Conservation (phyloP, 306 rosid species). For the Castanea sativa region DNA sequence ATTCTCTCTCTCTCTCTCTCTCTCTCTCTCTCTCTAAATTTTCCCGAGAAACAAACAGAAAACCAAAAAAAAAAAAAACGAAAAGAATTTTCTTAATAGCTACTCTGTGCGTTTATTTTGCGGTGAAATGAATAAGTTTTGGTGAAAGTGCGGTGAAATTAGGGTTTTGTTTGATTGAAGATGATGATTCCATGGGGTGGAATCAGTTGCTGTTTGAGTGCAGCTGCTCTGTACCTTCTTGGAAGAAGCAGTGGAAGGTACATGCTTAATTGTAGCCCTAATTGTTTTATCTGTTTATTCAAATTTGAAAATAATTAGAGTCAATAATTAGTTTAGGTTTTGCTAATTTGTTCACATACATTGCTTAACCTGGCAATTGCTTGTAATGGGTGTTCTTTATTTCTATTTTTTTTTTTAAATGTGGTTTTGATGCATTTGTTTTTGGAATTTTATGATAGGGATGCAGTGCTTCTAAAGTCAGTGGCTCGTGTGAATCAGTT, state of each 20-base stretch:
- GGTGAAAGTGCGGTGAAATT: constrained; percentile 11
- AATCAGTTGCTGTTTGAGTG: constrained; percentile 89
- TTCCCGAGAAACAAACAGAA: constrained; percentile 1
- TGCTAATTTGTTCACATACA: neutral
- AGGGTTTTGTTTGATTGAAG: constrained; percentile 24
- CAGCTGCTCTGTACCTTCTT: constrained; percentile 92
- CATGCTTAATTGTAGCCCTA: neutral
- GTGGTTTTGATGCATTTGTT: neutral
- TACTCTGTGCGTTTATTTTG: neutral
- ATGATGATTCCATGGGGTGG: constrained; percentile 94
- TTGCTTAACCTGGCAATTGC: neutral
- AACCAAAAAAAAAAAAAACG: neutral
- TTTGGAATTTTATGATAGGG: constrained; percentile 46
- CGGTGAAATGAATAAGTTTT: neutral
- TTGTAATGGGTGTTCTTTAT: neutral
- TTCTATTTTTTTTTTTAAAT: neutral
- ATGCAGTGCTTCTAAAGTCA: constrained; percentile 75
- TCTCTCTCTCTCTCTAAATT: neutral
- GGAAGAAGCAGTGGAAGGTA: constrained; percentile 97
- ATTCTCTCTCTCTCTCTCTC: constrained; percentile 13
- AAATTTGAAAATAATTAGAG: neutral
- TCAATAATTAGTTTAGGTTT: neutral
- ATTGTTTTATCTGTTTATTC: neutral
- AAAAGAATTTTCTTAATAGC: neutral
- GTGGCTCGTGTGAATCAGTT: constrained; percentile 80